Evolutionary conservation across 2,329 filamentous ascomycete species (phyloP), one percentile per base, ranked within the genome.

Genomic region (Aspergillus sp.): DNA sequence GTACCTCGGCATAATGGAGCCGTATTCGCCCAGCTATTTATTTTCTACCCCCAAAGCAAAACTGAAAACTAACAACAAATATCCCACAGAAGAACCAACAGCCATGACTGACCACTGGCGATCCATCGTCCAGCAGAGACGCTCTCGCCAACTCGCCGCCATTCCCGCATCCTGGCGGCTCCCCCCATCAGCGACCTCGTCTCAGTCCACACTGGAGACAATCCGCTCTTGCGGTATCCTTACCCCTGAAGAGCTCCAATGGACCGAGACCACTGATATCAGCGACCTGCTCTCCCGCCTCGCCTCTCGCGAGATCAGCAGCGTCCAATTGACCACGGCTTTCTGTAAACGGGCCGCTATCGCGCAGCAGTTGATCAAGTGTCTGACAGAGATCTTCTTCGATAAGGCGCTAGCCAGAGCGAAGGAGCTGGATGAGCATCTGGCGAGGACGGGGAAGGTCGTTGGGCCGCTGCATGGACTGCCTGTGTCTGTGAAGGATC

Each of bases 381-480:
- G 53, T 36, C 40, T 54, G 36, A 56, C 53, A 36, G 53, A 56
- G 47, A 52, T 75, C 0, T 76, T 78, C 49, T 82, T 81, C 52
- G 68, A 74, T 12, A 68, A 71, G 19, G 80, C 77, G 4, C 56
- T 82, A 2, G 48, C 60, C 2, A 71, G 67, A 2, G 80, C 80
- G 0, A 61, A 60, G 33, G 55, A 64, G 2, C 65, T 76, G 1
- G 81, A 84, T 55, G 66, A 68, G n/a, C 63, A 79, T 48, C 53
- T 79, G 1, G 63, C 65, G n/a, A 55, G 56, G 30, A 74, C 73
- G 1, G 72, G 75, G 7, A 65, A 69, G 51, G 62, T 73, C 0
- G 65, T 75, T 34, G 85, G 85, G 0, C 82, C 83, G 2, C 72
- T 88, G 1, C 84, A 88, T 61, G 85, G 82, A 61, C 52, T 72